Evolutionary conservation across 441 rosid genomes (phyloP).

Genomic region (Aquilaria agallochum): DNA sequence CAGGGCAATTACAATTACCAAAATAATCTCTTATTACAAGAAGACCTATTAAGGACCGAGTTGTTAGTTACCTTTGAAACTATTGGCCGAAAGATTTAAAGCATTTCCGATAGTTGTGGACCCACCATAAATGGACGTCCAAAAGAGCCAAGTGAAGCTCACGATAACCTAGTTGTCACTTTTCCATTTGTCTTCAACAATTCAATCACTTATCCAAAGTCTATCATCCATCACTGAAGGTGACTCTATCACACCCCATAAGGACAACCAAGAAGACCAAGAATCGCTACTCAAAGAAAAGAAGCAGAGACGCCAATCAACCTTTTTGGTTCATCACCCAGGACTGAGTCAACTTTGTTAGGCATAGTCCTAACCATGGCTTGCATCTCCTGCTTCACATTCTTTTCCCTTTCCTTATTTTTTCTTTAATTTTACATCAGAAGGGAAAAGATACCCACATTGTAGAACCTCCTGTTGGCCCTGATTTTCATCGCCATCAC

Average conservation of each 20-base stretch:
- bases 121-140: constrained; percentile 50
- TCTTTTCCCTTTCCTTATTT: no score
- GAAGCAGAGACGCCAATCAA: constrained; percentile 25
- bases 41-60: constrained; percentile 14
- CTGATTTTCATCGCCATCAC: no score
- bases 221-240: constrained; percentile 54
- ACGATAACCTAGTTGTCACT: constrained; percentile 77
- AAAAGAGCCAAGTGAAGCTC: constrained; percentile 56
- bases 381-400: no score
- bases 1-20: constrained; percentile 19
- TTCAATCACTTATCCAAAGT: constrained; percentile 83
- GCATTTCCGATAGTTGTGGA: not conserved
- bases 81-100: no score
- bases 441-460: no score
- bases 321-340: no score
- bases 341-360: no score
- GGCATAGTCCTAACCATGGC: no score
- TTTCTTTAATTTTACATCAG: no score
- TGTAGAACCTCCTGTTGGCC: no score
- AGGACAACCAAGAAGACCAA: constrained; percentile 22
- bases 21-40: constrained; percentile 49
- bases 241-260: constrained; percentile 29
- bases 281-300: constrained; percentile 32
- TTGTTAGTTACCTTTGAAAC: not conserved
- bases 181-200: constrained; percentile 72